Evolutionary conservation across 148 eudicot species (phyloP).

Genomic region (Silene uniflora): DNA sequence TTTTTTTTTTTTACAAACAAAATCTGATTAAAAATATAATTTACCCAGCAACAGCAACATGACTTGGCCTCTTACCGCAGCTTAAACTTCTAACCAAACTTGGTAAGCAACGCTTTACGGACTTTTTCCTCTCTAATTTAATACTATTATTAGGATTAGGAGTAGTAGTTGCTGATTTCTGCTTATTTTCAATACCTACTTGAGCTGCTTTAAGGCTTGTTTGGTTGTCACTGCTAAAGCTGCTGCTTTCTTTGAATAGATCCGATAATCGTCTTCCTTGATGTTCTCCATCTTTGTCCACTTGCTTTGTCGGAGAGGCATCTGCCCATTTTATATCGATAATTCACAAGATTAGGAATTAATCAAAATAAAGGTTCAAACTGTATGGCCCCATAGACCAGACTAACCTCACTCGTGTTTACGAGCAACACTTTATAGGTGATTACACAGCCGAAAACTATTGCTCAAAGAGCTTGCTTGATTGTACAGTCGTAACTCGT

Average conservation of each 20-base stretch:
- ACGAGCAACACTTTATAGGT: no score
- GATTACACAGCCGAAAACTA: no score
- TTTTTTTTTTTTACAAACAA: conserved; percentile 17
- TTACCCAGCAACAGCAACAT: conserved; percentile 18
- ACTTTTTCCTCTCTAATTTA: conserved; percentile 3
- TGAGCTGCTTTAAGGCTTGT: conserved; percentile 20
- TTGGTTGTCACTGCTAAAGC: conserved; percentile 25
- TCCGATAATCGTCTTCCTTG: conserved; percentile 26
- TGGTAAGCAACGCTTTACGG: conserved; percentile 30
- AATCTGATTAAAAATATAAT: neutral
- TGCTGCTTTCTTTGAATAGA: conserved; percentile 18
- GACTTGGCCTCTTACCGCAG: conserved; percentile 25
- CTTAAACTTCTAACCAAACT: conserved; percentile 33
- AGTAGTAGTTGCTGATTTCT: neutral
- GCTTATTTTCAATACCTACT: neutral
- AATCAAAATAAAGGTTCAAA: neutral
- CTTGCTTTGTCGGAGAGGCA: conserved; percentile 6
- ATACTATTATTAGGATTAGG: no score
- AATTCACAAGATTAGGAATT: neutral
- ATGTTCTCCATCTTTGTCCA: conserved; percentile 14
- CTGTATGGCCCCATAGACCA: no score
- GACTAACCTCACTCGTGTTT: no score
- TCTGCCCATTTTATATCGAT: conserved; percentile 2
- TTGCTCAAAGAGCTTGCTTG: no score
- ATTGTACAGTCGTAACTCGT: no score